Conservation (phyloP, 768 basidiomycete species). For the Mycena olivaceomarginata region DNA sequence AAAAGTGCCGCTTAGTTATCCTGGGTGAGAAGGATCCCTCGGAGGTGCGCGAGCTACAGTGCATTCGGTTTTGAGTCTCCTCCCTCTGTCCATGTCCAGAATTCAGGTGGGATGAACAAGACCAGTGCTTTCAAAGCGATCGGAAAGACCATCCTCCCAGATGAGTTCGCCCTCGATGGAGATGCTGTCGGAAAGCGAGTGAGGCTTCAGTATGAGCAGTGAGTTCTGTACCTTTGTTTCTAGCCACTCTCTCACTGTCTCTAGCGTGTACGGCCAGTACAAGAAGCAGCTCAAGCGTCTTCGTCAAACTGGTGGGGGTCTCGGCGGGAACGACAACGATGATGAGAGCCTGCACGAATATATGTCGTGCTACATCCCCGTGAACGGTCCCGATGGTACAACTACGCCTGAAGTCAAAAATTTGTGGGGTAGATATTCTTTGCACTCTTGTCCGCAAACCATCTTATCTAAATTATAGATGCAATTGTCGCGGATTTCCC, state of each 20-base stretch:
- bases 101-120: constrained; percentile 16
- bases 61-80: no score
- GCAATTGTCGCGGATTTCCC: constrained; percentile 39
- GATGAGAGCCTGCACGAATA: constrained; percentile 19
- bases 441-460: not conserved
- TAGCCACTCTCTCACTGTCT: not conserved
- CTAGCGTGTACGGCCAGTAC: constrained; percentile 24
- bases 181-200: constrained; percentile 22
- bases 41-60: constrained; percentile 1
- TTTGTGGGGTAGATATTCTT: not conserved
- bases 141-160: constrained; percentile 26
- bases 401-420: constrained; percentile 19
- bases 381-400: constrained; percentile 35
- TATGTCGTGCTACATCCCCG: constrained; percentile 28
- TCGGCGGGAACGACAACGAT: constrained; percentile 26
- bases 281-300: constrained; percentile 22
- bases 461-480: constrained; percentile 11
- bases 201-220: constrained; percentile 25
- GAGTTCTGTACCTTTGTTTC: not conserved
- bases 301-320: constrained; percentile 36
- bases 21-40: constrained; percentile 11
- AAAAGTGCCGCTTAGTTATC: constrained; percentile 6
- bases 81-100: no score
- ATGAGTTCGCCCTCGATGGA: no score
- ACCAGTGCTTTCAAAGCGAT: constrained; percentile 28